phyloP scores from a whole-genome alignment of 2,329 filamentous ascomycete species.

The Exophiala bonariae region DNA sequence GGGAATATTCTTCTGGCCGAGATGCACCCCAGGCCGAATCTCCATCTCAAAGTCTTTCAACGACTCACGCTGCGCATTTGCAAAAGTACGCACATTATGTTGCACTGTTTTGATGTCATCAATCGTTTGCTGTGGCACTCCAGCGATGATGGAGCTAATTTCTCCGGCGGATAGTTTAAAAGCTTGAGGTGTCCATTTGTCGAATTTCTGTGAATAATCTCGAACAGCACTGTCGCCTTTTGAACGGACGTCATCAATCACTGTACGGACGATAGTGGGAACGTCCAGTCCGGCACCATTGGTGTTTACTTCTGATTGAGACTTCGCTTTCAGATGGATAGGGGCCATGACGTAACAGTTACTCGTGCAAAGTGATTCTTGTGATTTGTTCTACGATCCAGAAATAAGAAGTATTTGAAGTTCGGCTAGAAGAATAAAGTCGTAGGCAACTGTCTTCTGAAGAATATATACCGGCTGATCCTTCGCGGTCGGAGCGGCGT shows the following conservation, averaged over 20 bases:
- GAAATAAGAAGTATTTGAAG: too few species aligned
- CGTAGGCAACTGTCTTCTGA: too few species aligned
- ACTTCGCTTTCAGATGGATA: background rate
- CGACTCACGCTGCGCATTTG: conserved; percentile 46
- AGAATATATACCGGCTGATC: too few species aligned
- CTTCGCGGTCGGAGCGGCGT: too few species aligned
- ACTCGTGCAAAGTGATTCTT: too few species aligned
- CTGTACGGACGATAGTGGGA: conserved; percentile 44
- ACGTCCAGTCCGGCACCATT: background rate
- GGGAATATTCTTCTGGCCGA: conserved; percentile 54
- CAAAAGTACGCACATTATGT: conserved; percentile 51
- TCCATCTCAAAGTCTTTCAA: conserved; percentile 55
- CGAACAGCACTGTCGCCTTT: conserved; percentile 52
- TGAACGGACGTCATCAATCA: conserved; percentile 49
- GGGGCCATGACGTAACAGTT: background rate
- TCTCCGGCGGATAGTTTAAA: conserved; percentile 50
- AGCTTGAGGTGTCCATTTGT: conserved; percentile 51
- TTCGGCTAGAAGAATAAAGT: too few species aligned
- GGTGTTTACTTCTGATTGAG: background rate
- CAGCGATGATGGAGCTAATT: conserved; percentile 47
- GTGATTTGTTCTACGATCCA: too few species aligned
- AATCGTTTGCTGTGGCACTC: conserved; percentile 50
- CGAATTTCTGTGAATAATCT: conserved; percentile 54
- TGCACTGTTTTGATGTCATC: conserved; percentile 56
- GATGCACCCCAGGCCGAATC: conserved; percentile 49